These are phyloP conservation scores for Malassezia obtusa DNA, from an alignment of 1,284 basidiomycete species.

Conservation along the genomic window DNA sequence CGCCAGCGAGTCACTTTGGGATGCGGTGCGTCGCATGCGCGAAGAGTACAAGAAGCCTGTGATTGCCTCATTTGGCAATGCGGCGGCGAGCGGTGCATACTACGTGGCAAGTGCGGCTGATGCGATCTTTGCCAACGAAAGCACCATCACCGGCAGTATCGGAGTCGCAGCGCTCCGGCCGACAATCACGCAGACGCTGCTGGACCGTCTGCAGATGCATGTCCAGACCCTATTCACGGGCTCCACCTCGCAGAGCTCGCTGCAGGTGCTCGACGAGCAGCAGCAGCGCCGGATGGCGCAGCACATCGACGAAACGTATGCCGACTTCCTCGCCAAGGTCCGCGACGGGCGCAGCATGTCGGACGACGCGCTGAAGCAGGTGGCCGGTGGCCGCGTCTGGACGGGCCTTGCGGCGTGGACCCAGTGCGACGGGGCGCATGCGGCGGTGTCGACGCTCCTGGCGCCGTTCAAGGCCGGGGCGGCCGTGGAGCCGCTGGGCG, in stretches of 20 bases:
- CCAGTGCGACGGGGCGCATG: conserved; percentile 23
- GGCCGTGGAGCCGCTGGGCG: too few species aligned
- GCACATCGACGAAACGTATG: conserved; percentile 49
- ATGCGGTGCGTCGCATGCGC: conserved; percentile 47
- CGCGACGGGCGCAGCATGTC: conserved; percentile 48
- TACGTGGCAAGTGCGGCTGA: conserved; percentile 42
- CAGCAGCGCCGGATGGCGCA: conserved; percentile 38
- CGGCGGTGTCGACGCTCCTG: neutral
- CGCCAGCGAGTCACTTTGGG: conserved; percentile 50
- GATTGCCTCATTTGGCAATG: conserved; percentile 50
- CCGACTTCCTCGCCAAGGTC: conserved; percentile 43
- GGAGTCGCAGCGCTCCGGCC: conserved; percentile 50
- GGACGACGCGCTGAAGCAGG: conserved; percentile 43
- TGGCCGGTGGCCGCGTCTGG: conserved; percentile 51
- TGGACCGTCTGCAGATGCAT: conserved; percentile 48
- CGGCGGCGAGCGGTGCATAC: conserved; percentile 50
- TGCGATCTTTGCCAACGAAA: conserved; percentile 46
- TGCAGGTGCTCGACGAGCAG: conserved; percentile 43
- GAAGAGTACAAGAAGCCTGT: conserved; percentile 48
- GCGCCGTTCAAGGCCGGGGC: conserved; percentile 11
- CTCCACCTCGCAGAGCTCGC: conserved; percentile 40
- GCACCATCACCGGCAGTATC: conserved; percentile 50
- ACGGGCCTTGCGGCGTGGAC: conserved; percentile 49
- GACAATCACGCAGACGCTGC: conserved; percentile 48
- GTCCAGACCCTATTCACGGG: conserved; percentile 50